phyloP scores from a whole-genome alignment of 306 rosid species.

The Senna tora region DNA sequence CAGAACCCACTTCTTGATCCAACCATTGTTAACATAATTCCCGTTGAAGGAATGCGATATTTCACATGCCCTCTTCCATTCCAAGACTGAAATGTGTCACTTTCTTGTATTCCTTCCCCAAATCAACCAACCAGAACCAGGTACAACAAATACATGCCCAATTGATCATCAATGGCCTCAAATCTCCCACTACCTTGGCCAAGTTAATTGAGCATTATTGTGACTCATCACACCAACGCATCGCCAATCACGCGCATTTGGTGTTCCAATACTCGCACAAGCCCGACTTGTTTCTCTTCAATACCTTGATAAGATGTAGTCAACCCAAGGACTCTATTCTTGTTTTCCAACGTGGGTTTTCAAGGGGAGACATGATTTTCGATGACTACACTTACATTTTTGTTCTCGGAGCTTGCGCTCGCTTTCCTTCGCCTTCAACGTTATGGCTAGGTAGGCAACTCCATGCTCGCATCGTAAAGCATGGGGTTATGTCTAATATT shows the following conservation, averaged over 20 bases:
- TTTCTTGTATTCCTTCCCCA: constrained; percentile 43
- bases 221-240: constrained; percentile 34
- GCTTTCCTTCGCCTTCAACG: constrained; percentile 56
- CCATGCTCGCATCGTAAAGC: constrained; percentile 55
- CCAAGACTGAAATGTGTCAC: constrained; percentile 52
- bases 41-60: neutral
- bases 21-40: no score
- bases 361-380: constrained; percentile 49
- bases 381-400: constrained; percentile 62
- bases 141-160: constrained; percentile 67
- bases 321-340: constrained; percentile 55
- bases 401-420: constrained; percentile 79
- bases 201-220: constrained; percentile 60
- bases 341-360: constrained; percentile 52
- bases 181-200: constrained; percentile 52
- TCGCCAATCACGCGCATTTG: constrained; percentile 50
- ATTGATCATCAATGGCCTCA: constrained; percentile 59
- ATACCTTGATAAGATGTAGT: constrained; percentile 67
- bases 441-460: constrained; percentile 60
- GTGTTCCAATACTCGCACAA: constrained; percentile 45
- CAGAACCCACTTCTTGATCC: neutral
- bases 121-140: constrained; percentile 45
- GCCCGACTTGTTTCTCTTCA: constrained; percentile 58
- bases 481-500: constrained; percentile 54
- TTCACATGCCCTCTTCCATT: constrained; percentile 42